These are phyloP conservation scores for Cladosporium sphaerospermum DNA, from an alignment of 2,329 filamentous ascomycete species.

Conservation along the genomic window DNA sequence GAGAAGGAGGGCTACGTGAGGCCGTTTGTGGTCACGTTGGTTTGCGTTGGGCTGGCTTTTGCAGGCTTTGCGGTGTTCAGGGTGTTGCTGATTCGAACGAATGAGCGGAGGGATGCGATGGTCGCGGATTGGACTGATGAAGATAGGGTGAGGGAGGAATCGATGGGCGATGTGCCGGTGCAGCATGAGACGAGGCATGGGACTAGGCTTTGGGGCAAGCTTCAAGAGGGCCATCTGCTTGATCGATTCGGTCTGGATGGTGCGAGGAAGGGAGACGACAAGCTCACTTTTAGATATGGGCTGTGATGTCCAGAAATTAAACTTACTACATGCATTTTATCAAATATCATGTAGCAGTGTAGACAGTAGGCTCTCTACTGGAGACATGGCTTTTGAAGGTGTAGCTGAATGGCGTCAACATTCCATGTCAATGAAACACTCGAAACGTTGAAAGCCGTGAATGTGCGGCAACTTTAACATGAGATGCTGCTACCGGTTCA, in stretches of 20 bases:
- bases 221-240: conserved; percentile 19
- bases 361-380: not conserved
- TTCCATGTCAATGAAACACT: too few relatives aligned
- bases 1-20: conserved; percentile 35
- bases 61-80: conserved; percentile 37
- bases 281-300: conserved; percentile 41
- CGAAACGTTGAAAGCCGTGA: too few relatives aligned
- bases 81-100: conserved; percentile 33
- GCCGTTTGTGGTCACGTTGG: conserved; percentile 39
- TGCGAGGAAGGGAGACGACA: conserved; percentile 39
- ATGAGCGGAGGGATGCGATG: conserved; percentile 28
- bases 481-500: too few relatives aligned
- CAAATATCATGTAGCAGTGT: too few relatives aligned
- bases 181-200: conserved; percentile 17
- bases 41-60: conserved; percentile 34
- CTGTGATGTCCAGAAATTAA: conserved; percentile 17
- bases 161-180: conserved; percentile 23
- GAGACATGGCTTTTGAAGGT: not conserved
- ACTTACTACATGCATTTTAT: too few relatives aligned
- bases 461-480: too few relatives aligned
- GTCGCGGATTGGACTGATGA: conserved; percentile 30
- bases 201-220: conserved; percentile 11
- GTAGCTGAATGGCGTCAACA: not conserved
- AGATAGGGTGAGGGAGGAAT: conserved; percentile 35
- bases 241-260: conserved; percentile 32